These are phyloP conservation scores for Alternaria brassicicola DNA, from an alignment of 2,329 filamentous ascomycete genomes.

Conservation along the genomic window DNA sequence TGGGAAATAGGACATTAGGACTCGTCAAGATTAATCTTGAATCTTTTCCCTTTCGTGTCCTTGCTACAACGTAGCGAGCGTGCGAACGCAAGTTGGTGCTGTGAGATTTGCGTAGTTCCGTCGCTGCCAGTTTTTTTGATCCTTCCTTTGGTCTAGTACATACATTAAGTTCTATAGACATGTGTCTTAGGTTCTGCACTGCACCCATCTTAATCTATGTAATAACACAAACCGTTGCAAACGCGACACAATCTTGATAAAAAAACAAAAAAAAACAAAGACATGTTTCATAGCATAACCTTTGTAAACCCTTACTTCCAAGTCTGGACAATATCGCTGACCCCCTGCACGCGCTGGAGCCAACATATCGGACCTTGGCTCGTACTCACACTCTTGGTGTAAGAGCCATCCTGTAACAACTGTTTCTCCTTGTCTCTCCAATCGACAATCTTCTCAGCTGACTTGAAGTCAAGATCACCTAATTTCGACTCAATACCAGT, in stretches of 20 bases:
- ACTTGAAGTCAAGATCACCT: conserved; percentile 57
- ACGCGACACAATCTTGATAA: not conserved
- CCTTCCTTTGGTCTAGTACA: not conserved
- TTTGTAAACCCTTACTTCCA: not conserved
- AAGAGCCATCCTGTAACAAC: conserved; percentile 24
- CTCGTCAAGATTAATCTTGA: not conserved
- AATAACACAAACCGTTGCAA: not conserved
- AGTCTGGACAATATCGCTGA: not conserved
- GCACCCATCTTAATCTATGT: not conserved
- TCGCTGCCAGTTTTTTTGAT: not conserved
- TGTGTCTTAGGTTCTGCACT: not conserved
- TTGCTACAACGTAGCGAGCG: not conserved
- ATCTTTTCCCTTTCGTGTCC: not conserved
- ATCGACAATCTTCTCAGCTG: conserved; percentile 47
- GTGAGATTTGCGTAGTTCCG: not conserved
- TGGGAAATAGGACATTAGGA: not conserved
- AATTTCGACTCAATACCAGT: conserved; percentile 49
- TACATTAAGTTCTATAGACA: not conserved
- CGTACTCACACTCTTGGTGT: not conserved
- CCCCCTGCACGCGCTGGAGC: conserved; percentile 1
- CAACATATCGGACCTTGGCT: conserved; percentile 2
- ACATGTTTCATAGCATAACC: not conserved
- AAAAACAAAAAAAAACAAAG: not conserved
- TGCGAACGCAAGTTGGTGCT: not conserved
- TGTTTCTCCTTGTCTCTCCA: conserved; percentile 52